phyloP scores from a whole-genome alignment of 805 yeast species.

The Yarrowia sp. region DNA sequence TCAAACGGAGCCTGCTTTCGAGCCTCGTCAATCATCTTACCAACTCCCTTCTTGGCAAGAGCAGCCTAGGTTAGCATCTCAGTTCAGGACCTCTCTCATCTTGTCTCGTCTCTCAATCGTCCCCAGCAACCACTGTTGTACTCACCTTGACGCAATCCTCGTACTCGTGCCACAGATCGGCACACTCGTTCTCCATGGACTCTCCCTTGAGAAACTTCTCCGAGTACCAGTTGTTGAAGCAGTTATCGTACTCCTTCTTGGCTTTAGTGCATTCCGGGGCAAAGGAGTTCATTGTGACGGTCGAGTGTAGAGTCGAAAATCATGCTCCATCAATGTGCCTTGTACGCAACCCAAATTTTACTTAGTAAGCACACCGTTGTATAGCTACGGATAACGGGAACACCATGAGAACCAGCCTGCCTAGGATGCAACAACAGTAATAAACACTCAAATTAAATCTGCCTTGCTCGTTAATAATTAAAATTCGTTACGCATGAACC shows the following conservation, averaged over 20 bases:
- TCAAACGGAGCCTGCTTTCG: conserved; percentile 87
- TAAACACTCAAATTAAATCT: not conserved
- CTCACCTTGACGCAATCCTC: conserved; percentile 77
- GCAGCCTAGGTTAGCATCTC: conserved; percentile 41
- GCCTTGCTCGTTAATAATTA: not conserved
- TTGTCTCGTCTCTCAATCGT: not conserved
- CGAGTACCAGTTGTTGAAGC: conserved; percentile 93
- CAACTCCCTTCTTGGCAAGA: conserved; percentile 69
- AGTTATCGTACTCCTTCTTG: conserved; percentile 83
- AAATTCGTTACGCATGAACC: not conserved
- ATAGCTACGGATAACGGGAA: too few species aligned
- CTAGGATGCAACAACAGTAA: too few species aligned
- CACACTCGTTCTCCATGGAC: conserved; percentile 71
- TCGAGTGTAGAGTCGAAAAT: conserved; percentile 2
- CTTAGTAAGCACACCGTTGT: not conserved
- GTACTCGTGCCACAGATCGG: conserved; percentile 82
- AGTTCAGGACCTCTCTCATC: not conserved
- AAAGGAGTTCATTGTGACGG: conserved; percentile 42
- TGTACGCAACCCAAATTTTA: conserved; percentile 1
- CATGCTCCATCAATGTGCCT: not conserved
- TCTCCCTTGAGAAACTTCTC: conserved; percentile 47
- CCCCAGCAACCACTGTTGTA: too few species aligned
- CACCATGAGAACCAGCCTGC: too few species aligned
- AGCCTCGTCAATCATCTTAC: conserved; percentile 83
- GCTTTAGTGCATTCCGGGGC: conserved; percentile 95